Conservation (phyloP, 2,329 filamentous ascomycete genomes). For the Domatiomyces catenatus region DNA sequence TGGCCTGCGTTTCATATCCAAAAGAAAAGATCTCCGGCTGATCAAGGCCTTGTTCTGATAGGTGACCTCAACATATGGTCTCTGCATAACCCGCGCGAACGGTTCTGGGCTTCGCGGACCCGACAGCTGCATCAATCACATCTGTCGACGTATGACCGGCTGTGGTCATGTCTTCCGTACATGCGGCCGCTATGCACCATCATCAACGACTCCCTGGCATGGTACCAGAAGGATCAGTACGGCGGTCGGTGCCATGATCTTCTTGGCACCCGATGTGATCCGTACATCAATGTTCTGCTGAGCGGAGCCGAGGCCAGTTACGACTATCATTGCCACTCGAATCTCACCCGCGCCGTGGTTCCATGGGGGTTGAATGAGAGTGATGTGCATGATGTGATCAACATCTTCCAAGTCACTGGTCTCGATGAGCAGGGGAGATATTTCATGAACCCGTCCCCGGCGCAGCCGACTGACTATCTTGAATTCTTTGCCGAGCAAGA, state of each 20-base stretch:
- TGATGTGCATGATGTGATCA: constrained; percentile 73
- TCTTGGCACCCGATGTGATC: constrained; percentile 68
- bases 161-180: constrained; percentile 67
- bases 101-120: constrained; percentile 69
- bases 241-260: constrained; percentile 62
- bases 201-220: constrained; percentile 41
- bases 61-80: constrained; percentile 77
- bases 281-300: constrained; percentile 64
- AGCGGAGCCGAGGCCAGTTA: constrained; percentile 45
- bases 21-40: background rate
- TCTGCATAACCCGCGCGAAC: constrained; percentile 57
- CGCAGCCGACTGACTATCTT: constrained; percentile 38
- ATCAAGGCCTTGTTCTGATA: background rate
- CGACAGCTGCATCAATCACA: constrained; percentile 65
- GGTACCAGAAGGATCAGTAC: constrained; percentile 46
- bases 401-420: constrained; percentile 73
- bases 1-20: too few relatives aligned
- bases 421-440: constrained; percentile 57
- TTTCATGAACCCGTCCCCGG: constrained; percentile 48
- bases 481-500: constrained; percentile 73
- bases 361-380: constrained; percentile 53
- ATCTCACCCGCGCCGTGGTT: constrained; percentile 57
- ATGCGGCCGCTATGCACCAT: constrained; percentile 62
- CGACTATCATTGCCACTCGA: constrained; percentile 74
- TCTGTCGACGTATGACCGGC: constrained; percentile 52